phyloP scores from a whole-genome alignment of 345 rosid genomes.

The Balakata baccata region DNA sequence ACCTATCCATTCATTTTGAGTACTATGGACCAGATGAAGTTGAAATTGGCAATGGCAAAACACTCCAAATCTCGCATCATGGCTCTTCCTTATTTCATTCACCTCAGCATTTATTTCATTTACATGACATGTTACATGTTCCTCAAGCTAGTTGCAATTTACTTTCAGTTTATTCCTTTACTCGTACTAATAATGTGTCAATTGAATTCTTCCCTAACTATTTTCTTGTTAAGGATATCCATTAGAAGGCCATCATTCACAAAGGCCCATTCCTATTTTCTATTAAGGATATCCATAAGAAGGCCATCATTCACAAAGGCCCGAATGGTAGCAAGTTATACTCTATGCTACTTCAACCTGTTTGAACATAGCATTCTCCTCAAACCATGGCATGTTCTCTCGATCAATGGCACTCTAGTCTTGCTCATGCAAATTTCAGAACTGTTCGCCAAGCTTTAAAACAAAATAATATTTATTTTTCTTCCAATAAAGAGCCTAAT shows the following conservation, averaged over 20 bases:
- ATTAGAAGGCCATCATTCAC: not conserved
- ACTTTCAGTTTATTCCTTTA: not conserved
- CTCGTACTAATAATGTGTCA: not conserved
- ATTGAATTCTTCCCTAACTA: not conserved
- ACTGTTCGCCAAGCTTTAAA: not conserved
- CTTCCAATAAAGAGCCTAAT: not conserved
- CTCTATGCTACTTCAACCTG: too few species aligned
- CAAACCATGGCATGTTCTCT: too few species aligned
- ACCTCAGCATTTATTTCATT: not conserved
- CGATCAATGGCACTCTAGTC: too few species aligned
- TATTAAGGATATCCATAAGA: too few species aligned
- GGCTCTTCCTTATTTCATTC: not conserved
- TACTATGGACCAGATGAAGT: not conserved
- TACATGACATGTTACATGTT: not conserved
- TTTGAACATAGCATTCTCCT: too few species aligned
- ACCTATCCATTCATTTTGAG: not conserved
- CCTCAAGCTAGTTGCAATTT: not conserved
- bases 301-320: too few species aligned
- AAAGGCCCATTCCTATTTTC: not conserved
- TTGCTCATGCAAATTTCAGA: too few species aligned
- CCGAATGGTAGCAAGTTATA: too few species aligned
- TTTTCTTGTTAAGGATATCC: not conserved
- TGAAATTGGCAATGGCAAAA: not conserved
- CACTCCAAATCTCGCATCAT: not conserved
- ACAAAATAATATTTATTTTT: not conserved